Base-by-base conservation (phyloP, 306 rosid genomes). In the Alnus rubra region DNA sequence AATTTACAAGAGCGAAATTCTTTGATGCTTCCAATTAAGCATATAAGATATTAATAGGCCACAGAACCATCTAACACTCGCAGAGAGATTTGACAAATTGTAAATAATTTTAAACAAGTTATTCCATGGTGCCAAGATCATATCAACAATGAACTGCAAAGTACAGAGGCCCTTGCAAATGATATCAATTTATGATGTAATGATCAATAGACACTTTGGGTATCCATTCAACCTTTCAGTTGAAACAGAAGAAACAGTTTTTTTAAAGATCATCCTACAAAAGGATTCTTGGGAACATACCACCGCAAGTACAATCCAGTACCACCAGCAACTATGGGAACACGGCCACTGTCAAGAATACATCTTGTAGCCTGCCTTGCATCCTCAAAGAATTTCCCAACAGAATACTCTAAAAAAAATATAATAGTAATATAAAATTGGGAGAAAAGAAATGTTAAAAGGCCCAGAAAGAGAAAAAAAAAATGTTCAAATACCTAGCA, bases 251-350 rank as follows among this genome's bases (percentile, higher is more conserved):
- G 50, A 44, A 50, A 6, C 13, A 56, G 11, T 23, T 28, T 44
- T 28, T 9, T 33, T 14, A 74, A 7, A 42, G 16, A 31, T 60
- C 4, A 60, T 60, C 39, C 71, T 42, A 39, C 12, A 42, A 67
- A 42, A 67, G 72, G 52, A 68, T 42, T 3, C 23, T 18, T n/a
- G 31, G 72, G 28, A 68, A 76, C 90, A 73, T 85, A 95, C 98
- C 98, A 95, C 82, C 98, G 88, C 77, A 95, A 89, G 86, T 95
- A 92, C 84, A 95, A 82, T 80, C 98, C 98, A 50, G 96, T 95
- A 77, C 98, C 98, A 78, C 98, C 98, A 58, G 92, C 89, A 79
- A 95, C 94, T 65, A 95, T 85, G 49, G 98, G 98, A 82, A 95
- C 95, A 72, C 82, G 88, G 31, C 92, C 94, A 9, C 64, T 87